These are phyloP conservation scores for Xerocomellus dryophilus DNA, from an alignment of 768 basidiomycete species.

Conservation along the genomic window DNA sequence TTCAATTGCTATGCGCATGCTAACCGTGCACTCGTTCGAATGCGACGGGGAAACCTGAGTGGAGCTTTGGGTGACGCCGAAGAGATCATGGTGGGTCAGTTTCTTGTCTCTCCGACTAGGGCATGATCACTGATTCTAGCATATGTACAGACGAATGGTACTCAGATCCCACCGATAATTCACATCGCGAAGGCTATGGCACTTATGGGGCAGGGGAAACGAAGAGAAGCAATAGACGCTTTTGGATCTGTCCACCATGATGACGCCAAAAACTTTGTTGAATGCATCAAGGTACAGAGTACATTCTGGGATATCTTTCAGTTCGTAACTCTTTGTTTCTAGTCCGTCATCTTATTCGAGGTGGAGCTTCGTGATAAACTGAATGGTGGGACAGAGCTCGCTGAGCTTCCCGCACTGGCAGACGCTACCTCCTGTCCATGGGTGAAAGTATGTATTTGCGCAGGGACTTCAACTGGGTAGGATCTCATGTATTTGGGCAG, in stretches of 20 bases:
- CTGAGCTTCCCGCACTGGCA: background rate
- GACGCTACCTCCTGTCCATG: background rate
- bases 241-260: background rate
- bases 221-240: background rate
- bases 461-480: background rate
- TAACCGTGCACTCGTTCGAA: slow-evolving; percentile 19
- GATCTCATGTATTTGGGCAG: background rate
- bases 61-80: slow-evolving; percentile 9
- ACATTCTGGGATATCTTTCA: background rate
- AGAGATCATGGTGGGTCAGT: background rate
- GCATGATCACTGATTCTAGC: background rate
- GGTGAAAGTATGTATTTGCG: background rate
- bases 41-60: background rate
- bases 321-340: background rate
- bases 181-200: slow-evolving; percentile 5
- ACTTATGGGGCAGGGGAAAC: background rate
- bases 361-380: background rate
- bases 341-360: slow-evolving; percentile 9
- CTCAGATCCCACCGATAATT: background rate
- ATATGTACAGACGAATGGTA: background rate
- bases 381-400: background rate
- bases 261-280: background rate
- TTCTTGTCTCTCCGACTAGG: background rate
- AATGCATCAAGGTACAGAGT: slow-evolving; percentile 7
- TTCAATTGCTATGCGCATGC: slow-evolving; percentile 3